Evolutionary conservation across 2,329 filamentous ascomycete species (phyloP).

Genomic region (Alternaria novae-zelandiae): DNA sequence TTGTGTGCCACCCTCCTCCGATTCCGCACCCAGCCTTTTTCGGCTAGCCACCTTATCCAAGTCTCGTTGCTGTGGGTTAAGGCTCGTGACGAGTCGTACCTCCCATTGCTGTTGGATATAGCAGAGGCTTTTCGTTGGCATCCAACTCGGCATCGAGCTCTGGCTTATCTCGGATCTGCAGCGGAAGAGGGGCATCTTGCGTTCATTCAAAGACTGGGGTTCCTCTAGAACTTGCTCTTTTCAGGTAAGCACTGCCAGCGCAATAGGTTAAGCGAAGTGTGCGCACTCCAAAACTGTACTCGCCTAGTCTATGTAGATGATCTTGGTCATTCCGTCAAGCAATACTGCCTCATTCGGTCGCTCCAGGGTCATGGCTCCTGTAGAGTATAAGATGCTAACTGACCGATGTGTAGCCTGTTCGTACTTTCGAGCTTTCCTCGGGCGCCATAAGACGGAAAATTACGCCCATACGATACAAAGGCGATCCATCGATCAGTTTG

Average conservation of each 20-base stretch:
- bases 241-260: slow-evolving; percentile 25
- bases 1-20: slow-evolving; percentile 1
- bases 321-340: neutral
- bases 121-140: neutral
- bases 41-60: neutral
- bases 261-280: slow-evolving; percentile 19
- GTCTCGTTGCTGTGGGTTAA: neutral
- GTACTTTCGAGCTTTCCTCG: neutral
- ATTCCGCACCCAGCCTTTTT: neutral
- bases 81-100: neutral
- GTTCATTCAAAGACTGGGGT: neutral
- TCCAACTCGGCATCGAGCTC: neutral
- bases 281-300: slow-evolving; percentile 3
- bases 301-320: neutral
- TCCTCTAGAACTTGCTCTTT: slow-evolving; percentile 7
- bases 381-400: neutral
- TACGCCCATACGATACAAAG: neutral
- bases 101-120: neutral
- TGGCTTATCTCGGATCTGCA: neutral
- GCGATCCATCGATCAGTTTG: neutral
- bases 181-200: neutral
- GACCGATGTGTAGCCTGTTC: neutral
- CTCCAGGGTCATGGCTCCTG: neutral
- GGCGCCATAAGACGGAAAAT: neutral
- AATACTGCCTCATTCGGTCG: neutral